phyloP scores from a whole-genome alignment of 768 basidiomycete species.

The Tricholoma furcatifolium region DNA sequence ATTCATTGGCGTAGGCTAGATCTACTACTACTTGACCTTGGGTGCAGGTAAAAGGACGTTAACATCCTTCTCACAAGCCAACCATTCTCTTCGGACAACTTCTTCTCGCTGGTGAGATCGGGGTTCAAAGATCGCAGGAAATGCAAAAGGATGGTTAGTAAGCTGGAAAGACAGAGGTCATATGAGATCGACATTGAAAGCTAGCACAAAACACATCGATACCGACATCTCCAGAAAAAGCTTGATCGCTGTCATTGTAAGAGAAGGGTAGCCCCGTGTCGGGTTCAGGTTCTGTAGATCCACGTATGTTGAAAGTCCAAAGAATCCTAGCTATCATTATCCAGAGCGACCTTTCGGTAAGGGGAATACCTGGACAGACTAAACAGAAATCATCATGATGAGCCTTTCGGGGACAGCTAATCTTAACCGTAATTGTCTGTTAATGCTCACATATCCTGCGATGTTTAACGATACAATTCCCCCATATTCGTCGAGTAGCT shows the following conservation, averaged over 20 bases:
- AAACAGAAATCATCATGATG: too few species aligned
- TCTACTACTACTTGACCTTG: background rate
- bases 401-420: too few species aligned
- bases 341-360: background rate
- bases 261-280: too few species aligned
- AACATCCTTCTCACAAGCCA: background rate
- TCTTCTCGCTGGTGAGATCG: background rate
- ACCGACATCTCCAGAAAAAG: background rate
- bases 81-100: background rate
- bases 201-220: background rate
- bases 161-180: background rate
- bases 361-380: conserved; percentile 1
- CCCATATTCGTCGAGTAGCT: conserved; percentile 1
- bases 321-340: background rate
- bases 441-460: conserved; percentile 3
- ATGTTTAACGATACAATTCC: conserved; percentile 7
- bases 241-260: background rate
- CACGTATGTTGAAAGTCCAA: conserved; percentile 2
- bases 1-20: too few species aligned
- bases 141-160: background rate
- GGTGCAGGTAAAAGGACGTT: background rate
- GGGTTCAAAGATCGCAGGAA: background rate
- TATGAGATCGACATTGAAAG: too few species aligned
- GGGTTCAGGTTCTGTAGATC: background rate
- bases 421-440: too few species aligned